Evolutionary conservation across 306 rosid genomes (phyloP).

Genomic region (Mimosa pudica): DNA sequence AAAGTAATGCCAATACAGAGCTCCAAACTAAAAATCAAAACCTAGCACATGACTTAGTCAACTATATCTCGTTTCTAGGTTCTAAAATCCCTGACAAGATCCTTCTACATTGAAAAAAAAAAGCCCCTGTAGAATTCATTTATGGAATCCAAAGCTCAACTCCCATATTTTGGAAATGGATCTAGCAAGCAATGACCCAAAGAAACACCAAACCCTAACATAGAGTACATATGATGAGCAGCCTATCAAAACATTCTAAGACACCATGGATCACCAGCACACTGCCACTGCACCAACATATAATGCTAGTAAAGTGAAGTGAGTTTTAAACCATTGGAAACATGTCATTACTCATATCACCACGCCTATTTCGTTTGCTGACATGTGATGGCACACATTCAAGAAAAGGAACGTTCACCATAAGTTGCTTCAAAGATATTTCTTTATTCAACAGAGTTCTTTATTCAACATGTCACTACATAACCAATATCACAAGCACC

Average conservation of each 20-base stretch:
- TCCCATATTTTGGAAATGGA: neutral
- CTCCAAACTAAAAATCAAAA: constrained; percentile 5
- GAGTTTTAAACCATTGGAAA: neutral
- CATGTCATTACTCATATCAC: neutral
- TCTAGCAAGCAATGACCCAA: neutral
- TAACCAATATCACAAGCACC: constrained; percentile 14
- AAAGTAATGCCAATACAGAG: constrained; percentile 2
- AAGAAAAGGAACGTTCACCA: constrained; percentile 8
- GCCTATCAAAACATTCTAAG: neutral
- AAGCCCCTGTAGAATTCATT: neutral
- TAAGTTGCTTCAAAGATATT: neutral
- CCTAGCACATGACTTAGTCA: constrained; percentile 7
- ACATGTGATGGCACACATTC: neutral
- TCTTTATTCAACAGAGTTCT: neutral
- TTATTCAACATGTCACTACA: constrained; percentile 2
- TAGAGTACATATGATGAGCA: neutral
- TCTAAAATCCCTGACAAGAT: neutral
- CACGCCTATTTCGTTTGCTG: neutral
- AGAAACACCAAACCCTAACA: neutral
- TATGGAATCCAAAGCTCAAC: neutral
- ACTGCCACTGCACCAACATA: neutral
- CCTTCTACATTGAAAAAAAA: neutral
- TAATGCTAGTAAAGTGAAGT: neutral
- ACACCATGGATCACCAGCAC: neutral
- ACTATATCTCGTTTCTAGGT: neutral